A percentile compares a stretch with the other conserved stretches of the same genome.
These are phyloP conservation scores for Herpetomonas tarakana DNA, from an alignment of 208 protist species.

Conservation along the genomic window DNA sequence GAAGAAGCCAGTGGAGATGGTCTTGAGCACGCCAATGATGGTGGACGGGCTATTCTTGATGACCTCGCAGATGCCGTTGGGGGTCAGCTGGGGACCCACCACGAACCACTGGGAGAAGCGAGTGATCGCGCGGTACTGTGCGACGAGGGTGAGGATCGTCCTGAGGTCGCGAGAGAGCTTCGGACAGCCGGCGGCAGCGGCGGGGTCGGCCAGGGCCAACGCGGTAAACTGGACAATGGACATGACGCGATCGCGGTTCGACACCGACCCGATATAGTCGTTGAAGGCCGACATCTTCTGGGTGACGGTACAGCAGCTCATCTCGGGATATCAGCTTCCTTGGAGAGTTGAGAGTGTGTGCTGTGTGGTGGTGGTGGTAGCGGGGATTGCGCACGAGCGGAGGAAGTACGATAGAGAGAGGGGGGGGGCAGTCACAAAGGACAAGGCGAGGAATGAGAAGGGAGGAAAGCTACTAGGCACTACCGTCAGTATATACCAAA, in stretches of 20 bases:
- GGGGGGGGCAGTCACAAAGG: no score
- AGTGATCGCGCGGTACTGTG: slow-evolving; percentile 69
- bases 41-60: slow-evolving; percentile 37
- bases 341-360: no score
- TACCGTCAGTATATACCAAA: no score
- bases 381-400: no score
- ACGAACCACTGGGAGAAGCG: slow-evolving; percentile 72
- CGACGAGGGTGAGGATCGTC: slow-evolving; percentile 44
- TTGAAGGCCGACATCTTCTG: slow-evolving; percentile 43
- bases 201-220: slow-evolving; percentile 47
- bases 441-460: no score
- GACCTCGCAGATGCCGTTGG: slow-evolving; percentile 30
- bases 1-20: slow-evolving; percentile 61
- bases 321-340: no score
- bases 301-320: neutral
- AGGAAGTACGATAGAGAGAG: no score
- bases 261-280: slow-evolving; percentile 41
- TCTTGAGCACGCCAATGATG: slow-evolving; percentile 45
- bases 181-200: slow-evolving; percentile 29
- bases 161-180: slow-evolving; percentile 39
- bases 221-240: slow-evolving; percentile 61
- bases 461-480: no score
- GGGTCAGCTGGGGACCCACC: slow-evolving; percentile 50
- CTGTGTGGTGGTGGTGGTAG: no score
- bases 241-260: slow-evolving; percentile 68